Evolutionary conservation across 2,329 filamentous ascomycete genomes (phyloP).

Genomic region (Colletotrichum melonis): DNA sequence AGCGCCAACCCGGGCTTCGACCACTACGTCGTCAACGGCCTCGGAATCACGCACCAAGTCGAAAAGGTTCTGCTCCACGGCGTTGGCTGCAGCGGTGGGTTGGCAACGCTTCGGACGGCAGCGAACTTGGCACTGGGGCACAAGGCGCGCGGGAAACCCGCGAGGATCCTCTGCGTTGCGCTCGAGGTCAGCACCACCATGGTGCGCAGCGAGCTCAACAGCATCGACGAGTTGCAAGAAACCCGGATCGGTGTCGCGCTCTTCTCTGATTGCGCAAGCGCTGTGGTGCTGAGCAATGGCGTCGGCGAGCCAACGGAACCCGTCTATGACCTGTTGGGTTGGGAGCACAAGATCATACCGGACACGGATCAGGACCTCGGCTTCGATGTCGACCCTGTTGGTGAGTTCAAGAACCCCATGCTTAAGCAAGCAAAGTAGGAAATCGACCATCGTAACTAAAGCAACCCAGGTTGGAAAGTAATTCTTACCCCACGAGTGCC

Average conservation of each 20-base stretch:
- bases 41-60: conserved; percentile 67
- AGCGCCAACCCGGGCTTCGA: conserved; percentile 78
- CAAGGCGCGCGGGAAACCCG: conserved; percentile 66
- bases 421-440: not conserved
- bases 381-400: conserved; percentile 72
- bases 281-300: conserved; percentile 72
- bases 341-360: conserved; percentile 72
- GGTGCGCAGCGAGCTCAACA: conserved; percentile 73
- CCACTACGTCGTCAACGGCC: conserved; percentile 69
- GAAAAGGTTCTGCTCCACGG: conserved; percentile 76
- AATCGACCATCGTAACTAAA: conserved; percentile 32
- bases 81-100: conserved; percentile 73
- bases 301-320: conserved; percentile 59
- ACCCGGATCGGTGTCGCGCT: conserved; percentile 73
- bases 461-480: conserved; percentile 70
- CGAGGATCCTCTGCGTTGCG: conserved; percentile 73
- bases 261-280: conserved; percentile 79
- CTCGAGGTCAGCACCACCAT: conserved; percentile 72
- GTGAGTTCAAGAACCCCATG: conserved; percentile 48
- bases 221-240: conserved; percentile 67
- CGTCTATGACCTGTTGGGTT: conserved; percentile 72
- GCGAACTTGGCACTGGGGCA: conserved; percentile 75
- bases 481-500: conserved; percentile 72
- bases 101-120: conserved; percentile 71
- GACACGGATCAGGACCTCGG: conserved; percentile 72